A percentile compares a stretch with the other conserved stretches of the same genome.
These are phyloP conservation scores for Vachellia pachyceras DNA, from an alignment of 306 rosid species.

Conservation along the genomic window DNA sequence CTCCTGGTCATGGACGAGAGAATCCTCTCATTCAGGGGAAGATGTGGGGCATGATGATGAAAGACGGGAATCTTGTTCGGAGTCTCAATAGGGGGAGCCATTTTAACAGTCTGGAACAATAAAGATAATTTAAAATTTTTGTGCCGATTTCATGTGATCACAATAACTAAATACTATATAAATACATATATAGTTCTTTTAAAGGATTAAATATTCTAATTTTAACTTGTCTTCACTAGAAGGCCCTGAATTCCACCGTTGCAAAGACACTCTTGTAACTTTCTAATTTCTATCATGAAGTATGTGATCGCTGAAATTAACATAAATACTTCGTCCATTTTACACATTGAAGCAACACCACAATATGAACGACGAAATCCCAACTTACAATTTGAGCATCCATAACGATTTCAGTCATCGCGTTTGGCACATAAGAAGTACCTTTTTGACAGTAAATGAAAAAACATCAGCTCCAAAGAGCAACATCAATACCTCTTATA, in stretches of 20 bases:
- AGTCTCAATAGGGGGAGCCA: slow-evolving; percentile 72
- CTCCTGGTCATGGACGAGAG: slow-evolving; percentile 95
- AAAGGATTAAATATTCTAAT: background rate
- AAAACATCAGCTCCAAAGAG: slow-evolving; percentile 36
- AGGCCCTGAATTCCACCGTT: slow-evolving; percentile 2
- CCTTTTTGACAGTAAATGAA: slow-evolving; percentile 28
- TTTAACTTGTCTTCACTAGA: background rate
- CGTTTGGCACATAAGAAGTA: slow-evolving; percentile 19
- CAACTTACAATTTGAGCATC: slow-evolving; percentile 45
- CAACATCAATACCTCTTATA: slow-evolving; percentile 10
- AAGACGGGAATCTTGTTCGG: slow-evolving; percentile 45
- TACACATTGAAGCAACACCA: slow-evolving; percentile 6
- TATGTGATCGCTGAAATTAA: background rate
- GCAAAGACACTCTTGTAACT: background rate
- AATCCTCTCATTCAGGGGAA: slow-evolving; percentile 95
- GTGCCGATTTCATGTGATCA: background rate
- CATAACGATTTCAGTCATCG: slow-evolving; percentile 41
- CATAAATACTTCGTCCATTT: background rate
- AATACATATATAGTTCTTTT: background rate
- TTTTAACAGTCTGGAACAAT: slow-evolving; percentile 50
- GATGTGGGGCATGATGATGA: slow-evolving; percentile 47
- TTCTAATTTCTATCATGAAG: background rate
- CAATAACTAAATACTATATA: background rate
- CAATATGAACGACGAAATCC: background rate
- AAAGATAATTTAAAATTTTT: background rate